These are phyloP conservation scores for Camellia sinensis DNA, from an alignment of 148 eudicot species.

Conservation along the genomic window DNA sequence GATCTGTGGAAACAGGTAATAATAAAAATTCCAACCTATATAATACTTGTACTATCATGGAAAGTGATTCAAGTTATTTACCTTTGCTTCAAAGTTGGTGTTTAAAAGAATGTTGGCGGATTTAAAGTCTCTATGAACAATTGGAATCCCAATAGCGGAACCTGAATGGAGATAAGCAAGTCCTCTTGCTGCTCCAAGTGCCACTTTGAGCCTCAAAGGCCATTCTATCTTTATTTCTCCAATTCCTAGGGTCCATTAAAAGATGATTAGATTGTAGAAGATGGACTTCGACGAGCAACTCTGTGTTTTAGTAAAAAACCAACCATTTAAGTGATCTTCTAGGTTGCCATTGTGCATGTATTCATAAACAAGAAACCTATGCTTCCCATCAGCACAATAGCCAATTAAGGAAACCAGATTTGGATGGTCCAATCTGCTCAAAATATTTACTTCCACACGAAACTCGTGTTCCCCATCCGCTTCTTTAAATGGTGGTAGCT, in stretches of 20 bases:
- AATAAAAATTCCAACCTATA: background rate
- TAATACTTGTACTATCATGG: background rate
- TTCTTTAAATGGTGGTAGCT: conserved; percentile 62
- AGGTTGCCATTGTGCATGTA: conserved; percentile 86
- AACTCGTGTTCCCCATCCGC: conserved; percentile 95
- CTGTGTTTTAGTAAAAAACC: conserved; percentile 18
- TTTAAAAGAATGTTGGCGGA: conserved; percentile 86
- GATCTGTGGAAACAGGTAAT: conserved; percentile 40
- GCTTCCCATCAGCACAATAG: conserved; percentile 90
- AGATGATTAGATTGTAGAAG: conserved; percentile 7
- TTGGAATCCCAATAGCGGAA: conserved; percentile 87
- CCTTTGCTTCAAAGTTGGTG: conserved; percentile 84
- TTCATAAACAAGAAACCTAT: conserved; percentile 84
- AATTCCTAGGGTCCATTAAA: conserved; percentile 30
- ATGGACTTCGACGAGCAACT: background rate
- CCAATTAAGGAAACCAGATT: conserved; percentile 88
- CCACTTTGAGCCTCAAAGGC: conserved; percentile 86
- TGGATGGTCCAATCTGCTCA: conserved; percentile 90
- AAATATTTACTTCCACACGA: conserved; percentile 87
- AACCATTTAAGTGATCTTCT: conserved; percentile 82
- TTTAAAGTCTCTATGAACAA: conserved; percentile 93
- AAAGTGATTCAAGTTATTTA: conserved; percentile 20
- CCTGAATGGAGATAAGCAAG: conserved; percentile 94
- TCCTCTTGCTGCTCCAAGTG: conserved; percentile 92
- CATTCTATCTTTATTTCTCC: conserved; percentile 83